These are phyloP conservation scores for Apophysomyces sp. DNA, from an alignment of 371 early-diverging fungal genomes.

Conservation along the genomic window DNA sequence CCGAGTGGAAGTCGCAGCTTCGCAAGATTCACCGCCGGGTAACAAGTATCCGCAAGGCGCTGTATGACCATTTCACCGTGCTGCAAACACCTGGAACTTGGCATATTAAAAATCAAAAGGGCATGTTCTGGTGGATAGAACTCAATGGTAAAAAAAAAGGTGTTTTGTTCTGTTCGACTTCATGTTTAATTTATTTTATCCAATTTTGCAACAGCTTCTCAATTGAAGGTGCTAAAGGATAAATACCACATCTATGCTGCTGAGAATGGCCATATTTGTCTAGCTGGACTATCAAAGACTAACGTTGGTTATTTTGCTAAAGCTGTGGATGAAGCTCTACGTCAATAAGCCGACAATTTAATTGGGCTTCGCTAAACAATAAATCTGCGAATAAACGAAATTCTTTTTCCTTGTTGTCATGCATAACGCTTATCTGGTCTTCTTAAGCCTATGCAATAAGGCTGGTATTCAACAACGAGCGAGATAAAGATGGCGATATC, in stretches of 20 bases:
- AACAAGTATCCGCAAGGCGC: not conserved
- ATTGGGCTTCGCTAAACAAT: no score
- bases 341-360: no score
- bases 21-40: constrained; percentile 63
- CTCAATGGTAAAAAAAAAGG: constrained; percentile 36
- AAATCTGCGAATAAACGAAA: no score
- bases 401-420: no score
- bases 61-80: constrained; percentile 55
- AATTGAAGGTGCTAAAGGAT: constrained; percentile 63
- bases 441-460: no score
- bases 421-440: no score
- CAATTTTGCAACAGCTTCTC: no score
- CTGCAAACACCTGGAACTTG: constrained; percentile 83
- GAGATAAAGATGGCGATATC: no score
- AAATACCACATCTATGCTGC: constrained; percentile 84
- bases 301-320: constrained; percentile 78
- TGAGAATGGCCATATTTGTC: constrained; percentile 85
- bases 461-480: no score
- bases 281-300: constrained; percentile 76
- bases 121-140: constrained; percentile 93
- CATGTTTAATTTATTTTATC: no score
- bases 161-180: not conserved
- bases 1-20: constrained; percentile 72
- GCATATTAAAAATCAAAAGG: constrained; percentile 83
- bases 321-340: constrained; percentile 63